Evolutionary conservation across 495 filamentous ascomycete genomes (phyloP).

Genomic region (Bryoglossum gracile): DNA sequence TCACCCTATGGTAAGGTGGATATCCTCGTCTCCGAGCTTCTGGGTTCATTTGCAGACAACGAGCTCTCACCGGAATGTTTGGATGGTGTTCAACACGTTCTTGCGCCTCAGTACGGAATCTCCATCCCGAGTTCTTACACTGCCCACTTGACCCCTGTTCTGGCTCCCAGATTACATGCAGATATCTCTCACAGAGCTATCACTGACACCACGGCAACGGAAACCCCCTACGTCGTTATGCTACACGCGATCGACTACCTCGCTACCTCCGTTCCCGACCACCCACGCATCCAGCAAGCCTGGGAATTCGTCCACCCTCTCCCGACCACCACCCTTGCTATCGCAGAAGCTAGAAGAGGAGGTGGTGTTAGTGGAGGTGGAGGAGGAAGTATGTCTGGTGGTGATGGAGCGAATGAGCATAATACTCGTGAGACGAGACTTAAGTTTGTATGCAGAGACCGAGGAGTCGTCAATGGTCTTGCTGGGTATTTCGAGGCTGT

Average conservation of each 20-base stretch:
- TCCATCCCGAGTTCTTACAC: slow-evolving; percentile 91
- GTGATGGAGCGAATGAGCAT: slow-evolving; percentile 71
- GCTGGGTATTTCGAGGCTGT: slow-evolving; percentile 95
- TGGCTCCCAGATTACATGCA: slow-evolving; percentile 77
- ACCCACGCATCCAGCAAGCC: slow-evolving; percentile 53
- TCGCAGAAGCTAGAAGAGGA: slow-evolving; percentile 48
- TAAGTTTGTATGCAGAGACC: slow-evolving; percentile 60
- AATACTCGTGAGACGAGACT: slow-evolving; percentile 72
- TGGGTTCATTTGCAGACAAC: slow-evolving; percentile 89
- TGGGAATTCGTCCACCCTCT: slow-evolving; percentile 65
- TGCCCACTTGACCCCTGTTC: slow-evolving; percentile 82
- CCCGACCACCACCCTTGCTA: slow-evolving; percentile 36
- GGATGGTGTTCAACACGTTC: slow-evolving; percentile 80
- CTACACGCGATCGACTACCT: slow-evolving; percentile 84
- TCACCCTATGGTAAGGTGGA: slow-evolving; percentile 61
- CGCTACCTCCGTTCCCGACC: slow-evolving; percentile 45
- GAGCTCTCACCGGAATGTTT: slow-evolving; percentile 87
- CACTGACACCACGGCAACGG: slow-evolving; percentile 60
- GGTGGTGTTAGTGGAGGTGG: slow-evolving; percentile 41
- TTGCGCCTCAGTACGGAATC: slow-evolving; percentile 68
- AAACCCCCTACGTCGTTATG: slow-evolving; percentile 89
- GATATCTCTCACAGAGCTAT: slow-evolving; percentile 59
- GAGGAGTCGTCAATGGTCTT: slow-evolving; percentile 83
- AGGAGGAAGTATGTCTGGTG: slow-evolving; percentile 52
- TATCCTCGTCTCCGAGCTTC: slow-evolving; percentile 86